These are phyloP conservation scores for Acanthamoeba castellanii DNA, from an alignment of 208 protist genomes.

Conservation along the genomic window DNA sequence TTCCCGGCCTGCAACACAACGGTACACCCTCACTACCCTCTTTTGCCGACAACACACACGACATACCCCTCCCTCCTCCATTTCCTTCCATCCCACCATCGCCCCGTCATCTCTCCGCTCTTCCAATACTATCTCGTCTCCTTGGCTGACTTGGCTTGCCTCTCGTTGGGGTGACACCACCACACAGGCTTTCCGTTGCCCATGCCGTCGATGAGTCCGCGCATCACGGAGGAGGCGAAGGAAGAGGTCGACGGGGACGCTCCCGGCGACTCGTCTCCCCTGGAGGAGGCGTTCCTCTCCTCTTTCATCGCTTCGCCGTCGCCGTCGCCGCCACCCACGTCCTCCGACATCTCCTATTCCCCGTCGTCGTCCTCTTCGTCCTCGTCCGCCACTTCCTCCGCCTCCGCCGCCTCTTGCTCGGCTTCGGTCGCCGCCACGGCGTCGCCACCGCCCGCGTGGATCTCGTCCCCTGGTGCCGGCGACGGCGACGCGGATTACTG, in stretches of 20 bases:
- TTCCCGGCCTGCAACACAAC: conserved; percentile 13
- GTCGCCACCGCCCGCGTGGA: background rate
- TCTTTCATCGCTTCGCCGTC: conserved; percentile 29
- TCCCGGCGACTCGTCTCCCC: conserved; percentile 20
- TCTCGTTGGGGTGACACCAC: background rate
- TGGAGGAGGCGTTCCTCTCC: conserved; percentile 51
- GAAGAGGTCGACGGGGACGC: background rate
- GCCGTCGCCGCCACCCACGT: background rate
- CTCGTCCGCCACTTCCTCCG: background rate
- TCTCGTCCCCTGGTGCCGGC: background rate
- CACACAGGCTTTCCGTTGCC: background rate
- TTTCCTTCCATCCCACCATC: background rate
- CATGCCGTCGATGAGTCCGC: conserved; percentile 14
- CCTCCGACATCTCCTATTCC: background rate
- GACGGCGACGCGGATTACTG: background rate
- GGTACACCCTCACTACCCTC: background rate
- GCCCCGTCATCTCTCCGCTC: background rate
- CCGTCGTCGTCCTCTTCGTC: background rate
- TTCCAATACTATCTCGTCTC: background rate
- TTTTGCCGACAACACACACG: background rate
- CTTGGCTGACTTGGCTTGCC: background rate
- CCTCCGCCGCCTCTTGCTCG: too few species aligned
- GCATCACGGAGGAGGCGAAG: conserved; percentile 3
- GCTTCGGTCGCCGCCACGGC: too few species aligned
- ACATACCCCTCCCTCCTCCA: too few species aligned